Conservation (phyloP, 2,329 filamentous ascomycete species). For the Botrytis medusae region DNA sequence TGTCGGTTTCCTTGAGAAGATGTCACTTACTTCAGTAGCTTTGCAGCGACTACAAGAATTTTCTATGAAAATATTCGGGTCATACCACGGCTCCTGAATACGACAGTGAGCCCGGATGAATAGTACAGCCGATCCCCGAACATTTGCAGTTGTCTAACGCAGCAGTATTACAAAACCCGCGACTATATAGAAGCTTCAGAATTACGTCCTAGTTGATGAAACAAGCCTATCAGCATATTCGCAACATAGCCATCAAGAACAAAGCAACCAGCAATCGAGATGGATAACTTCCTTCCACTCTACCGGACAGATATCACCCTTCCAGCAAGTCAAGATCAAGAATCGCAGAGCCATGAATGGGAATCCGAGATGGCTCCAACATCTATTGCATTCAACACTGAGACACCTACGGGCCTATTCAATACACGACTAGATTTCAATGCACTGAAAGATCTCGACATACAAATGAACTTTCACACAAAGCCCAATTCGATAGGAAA, state of each 20-base stretch:
- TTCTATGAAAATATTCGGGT: background rate
- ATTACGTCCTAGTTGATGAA: too few species aligned
- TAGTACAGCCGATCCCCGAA: background rate
- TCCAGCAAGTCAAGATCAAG: background rate
- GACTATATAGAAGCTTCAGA: background rate
- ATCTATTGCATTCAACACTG: background rate
- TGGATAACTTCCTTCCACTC: background rate
- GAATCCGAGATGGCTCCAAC: background rate
- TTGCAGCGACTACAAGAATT: background rate
- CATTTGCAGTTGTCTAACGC: background rate
- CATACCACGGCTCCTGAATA: background rate
- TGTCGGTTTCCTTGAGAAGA: background rate
- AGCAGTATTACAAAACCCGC: background rate
- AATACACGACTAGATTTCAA: background rate
- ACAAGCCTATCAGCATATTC: background rate
- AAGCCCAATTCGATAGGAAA: background rate
- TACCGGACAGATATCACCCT: background rate
- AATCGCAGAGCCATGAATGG: background rate
- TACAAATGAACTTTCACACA: background rate
- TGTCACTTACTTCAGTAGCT: background rate
- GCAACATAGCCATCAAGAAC: background rate
- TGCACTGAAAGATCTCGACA: background rate
- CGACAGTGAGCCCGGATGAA: fast-evolving
- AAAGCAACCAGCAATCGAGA: background rate
- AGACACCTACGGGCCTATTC: background rate